Base-by-base conservation (phyloP, 768 basidiomycete species). In the Auriscalpium vulgare region DNA sequence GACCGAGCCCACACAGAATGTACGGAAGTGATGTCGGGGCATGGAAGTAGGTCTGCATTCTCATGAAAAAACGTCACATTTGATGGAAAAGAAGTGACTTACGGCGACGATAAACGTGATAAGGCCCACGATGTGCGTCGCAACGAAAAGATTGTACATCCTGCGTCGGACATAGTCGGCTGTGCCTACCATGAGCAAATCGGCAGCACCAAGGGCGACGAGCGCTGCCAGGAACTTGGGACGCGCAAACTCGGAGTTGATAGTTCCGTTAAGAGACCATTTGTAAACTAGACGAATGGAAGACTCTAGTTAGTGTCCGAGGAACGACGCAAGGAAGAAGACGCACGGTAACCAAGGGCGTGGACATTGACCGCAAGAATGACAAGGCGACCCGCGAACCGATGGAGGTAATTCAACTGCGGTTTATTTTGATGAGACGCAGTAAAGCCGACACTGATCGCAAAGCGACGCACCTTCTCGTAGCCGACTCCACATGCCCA, bases 401-500 rank as follows among this genome's bases (percentile, higher is more conserved):
- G 79, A 63, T 84, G 82, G 23, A 83, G 64, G 64, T 70, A 80
- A 65, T 81, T 81, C 55, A 79, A 64, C 74, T 81, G 57, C 47
- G 61, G 56, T n/a, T 44, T 16, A 13, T 47, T 48, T 14, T 9
- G 8, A 35, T 6, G 1, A 34, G 9, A 23, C 21, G 23, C n/a
- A 7, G 5, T 29, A 21, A 16, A 34, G 7, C n/a, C 8, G 49
- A 43, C 40, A 35, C 3, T 3, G 17, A n/a, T 21, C 10, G 29
- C 34, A 50, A 7, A n/a, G 19, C 6, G 13, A 56, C 70, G 59
- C 46, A 77, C 78, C 62, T 74, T 75, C 56, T 79, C 78, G 59
- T 80, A 80, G 2, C 77, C 74, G 50, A 76, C 64, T 4, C 74
- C 76, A 6, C 77, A 53, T 17, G 74, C 54, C 56, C 71, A 64